Base-by-base conservation (phyloP, 768 basidiomycete species). In the Leccinum variicolor region DNA sequence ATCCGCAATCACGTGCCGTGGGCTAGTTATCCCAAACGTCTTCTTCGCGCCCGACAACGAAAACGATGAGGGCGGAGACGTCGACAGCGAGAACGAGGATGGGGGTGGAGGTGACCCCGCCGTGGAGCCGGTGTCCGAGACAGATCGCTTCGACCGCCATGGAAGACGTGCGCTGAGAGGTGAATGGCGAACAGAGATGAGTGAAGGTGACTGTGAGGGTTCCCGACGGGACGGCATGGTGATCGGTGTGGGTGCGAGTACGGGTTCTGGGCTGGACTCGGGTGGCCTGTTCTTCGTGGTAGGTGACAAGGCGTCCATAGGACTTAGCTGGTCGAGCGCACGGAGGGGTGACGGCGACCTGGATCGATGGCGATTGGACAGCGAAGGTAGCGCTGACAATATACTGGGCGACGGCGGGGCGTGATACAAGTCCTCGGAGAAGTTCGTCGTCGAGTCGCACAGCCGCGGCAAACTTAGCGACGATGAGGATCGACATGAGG, bases 1-100 rank as follows among this genome's bases (percentile, higher is more conserved):
- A 55, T 79, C 78, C 2, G 69, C 70, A 21, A 72, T 54, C 17
- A 72, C 43, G 45, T 70, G 63, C n/a, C 62, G 60, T 6, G 70
- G 50, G 17, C 26, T 57, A 23, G 63, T 47, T 2, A 60, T 53
- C 6, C 61, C 55, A 46, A 66, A 58, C 4, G 65, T 53, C 31
- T 55, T 66, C 41, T 61, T 70, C 14, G 55, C 6, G 19, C 52
- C 56, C 9, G 52, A 28, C 2, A 61, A 57, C 3, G 49, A 41
- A 21, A 64, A 54, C 11, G 51, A 34, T 0, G 66, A 52, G 8
- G 61, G 57, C 0, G 60, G 23, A 0, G 54, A 46, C 11, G 34
- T 26, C 9, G 58, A 1, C 17, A 45, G 48, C 1, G 54, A 23
- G 19, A 47, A 19, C 19, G 19, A 19, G 41, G 41, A n/a, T n/a